These are phyloP conservation scores for Amanita rimosa DNA, from an alignment of 768 basidiomycete species.

Conservation along the genomic window DNA sequence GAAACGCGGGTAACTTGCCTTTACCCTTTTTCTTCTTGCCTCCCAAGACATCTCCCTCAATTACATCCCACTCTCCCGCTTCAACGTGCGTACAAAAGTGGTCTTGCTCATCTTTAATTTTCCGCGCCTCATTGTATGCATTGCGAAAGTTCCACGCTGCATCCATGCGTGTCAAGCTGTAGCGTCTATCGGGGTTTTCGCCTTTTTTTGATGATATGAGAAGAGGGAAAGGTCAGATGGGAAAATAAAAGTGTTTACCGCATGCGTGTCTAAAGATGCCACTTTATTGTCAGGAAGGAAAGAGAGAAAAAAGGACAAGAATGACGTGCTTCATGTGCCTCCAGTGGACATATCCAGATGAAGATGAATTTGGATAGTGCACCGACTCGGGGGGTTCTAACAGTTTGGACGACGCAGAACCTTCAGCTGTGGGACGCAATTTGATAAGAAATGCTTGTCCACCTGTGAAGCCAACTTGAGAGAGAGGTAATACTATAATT, in stretches of 20 bases:
- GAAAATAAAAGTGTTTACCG: slow-evolving; percentile 15
- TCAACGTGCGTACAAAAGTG: slow-evolving; percentile 44
- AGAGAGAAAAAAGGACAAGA: background rate
- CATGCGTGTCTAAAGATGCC: slow-evolving; percentile 46
- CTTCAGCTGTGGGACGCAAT: slow-evolving; percentile 54
- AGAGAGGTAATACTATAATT: background rate
- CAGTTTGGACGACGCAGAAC: slow-evolving; percentile 56
- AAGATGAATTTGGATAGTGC: slow-evolving; percentile 26
- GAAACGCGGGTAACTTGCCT: slow-evolving; percentile 26
- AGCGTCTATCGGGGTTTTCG: slow-evolving; percentile 44
- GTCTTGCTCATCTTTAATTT: slow-evolving; percentile 60
- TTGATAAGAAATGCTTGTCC: slow-evolving; percentile 78
- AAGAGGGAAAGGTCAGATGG: slow-evolving; percentile 8
- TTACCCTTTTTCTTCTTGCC: slow-evolving; percentile 5
- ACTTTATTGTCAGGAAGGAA: background rate
- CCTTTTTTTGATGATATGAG: slow-evolving; percentile 17
- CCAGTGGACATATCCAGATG: slow-evolving; percentile 35
- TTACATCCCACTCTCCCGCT: slow-evolving; percentile 29
- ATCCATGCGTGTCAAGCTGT: slow-evolving; percentile 47
- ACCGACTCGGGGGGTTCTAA: slow-evolving; percentile 60
- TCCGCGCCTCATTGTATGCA: slow-evolving; percentile 58
- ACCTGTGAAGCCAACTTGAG: slow-evolving; percentile 23
- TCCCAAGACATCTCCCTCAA: slow-evolving; percentile 11
- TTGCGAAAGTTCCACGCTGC: slow-evolving; percentile 57
- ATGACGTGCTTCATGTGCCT: slow-evolving; percentile 62